Evolutionary conservation across 768 basidiomycete species (phyloP), one percentile per base, ranked within the genome.

Genomic region (Pleurotus ostreatus): DNA sequence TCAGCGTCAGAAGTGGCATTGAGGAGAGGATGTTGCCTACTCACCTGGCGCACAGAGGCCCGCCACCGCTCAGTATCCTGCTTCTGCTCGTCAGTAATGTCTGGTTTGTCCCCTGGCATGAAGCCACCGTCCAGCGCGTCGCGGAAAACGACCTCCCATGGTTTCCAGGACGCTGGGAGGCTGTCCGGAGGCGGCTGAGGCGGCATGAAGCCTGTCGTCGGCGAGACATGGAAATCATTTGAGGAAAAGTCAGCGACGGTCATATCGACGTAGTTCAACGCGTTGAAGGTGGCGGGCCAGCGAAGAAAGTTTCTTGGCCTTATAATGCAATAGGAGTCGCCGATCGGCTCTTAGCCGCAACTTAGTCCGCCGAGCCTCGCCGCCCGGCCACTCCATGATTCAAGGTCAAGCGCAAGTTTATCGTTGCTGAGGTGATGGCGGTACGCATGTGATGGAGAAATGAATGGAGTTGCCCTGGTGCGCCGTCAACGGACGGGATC

Each of bases 171-270:
- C 1, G 49, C 53, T 0, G 83, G 80, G 0, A 94, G 76, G 8
- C 86, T 78, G n/a, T 67, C 63, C 0, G 87, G 65, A 0, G 93
- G 92, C 0, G 81, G 78, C 26, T 85, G 78, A 0, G 89, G 88
- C 0, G 94, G 92, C 82, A 96, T 86, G 66, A 97, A 96, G 0
- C 94, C 94, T 0, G 92, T 92, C n/a, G 86, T 77, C 2, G 87
- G 88, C 64, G 93, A 92, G 62, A 97, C 91, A 66, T 96, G 92
- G 76, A 91, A 97, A 75, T 90, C 89, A 61, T 89, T 88, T 6
- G 84, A 82, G 52, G 84, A 78, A 5, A 85, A 82, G 7, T 53
- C 51, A 12, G 18, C 37, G 23, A 53, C 18, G 5, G 38, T 53
- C 51, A 53, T 53, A 18, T n/a, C 38, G 23, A 20, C 20, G n/a